Percentiles rank a stretch among this genome's conserved stretches.
phyloP scores from a whole-genome alignment of 1,284 basidiomycete species.

The Boletus mariae region DNA sequence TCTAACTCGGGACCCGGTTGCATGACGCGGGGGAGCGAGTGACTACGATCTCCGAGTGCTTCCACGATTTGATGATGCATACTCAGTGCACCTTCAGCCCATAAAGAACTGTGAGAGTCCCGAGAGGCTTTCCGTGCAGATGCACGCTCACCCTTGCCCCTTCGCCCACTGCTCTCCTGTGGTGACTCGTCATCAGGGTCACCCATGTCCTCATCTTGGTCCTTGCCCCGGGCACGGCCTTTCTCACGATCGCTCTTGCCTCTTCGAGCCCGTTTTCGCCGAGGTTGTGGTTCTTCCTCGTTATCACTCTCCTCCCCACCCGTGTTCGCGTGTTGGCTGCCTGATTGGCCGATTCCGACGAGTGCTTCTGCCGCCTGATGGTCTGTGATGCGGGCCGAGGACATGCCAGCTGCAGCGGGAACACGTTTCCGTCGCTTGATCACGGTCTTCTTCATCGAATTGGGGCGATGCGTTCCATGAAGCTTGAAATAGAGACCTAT shows the following conservation, averaged over 20 bases:
- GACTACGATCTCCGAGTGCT: conserved; percentile 34
- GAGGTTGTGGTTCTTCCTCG: conserved; percentile 49
- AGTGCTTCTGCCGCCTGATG: conserved; percentile 81
- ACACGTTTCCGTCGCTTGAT: conserved; percentile 98
- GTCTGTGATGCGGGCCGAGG: conserved; percentile 65
- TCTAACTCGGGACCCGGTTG: conserved; percentile 31
- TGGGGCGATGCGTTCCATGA: conserved; percentile 94
- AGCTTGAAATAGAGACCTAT: conserved; percentile 96
- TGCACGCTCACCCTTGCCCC: conserved; percentile 35
- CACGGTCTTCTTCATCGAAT: conserved; percentile 98
- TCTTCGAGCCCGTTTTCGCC: conserved; percentile 51
- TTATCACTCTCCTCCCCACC: conserved; percentile 57
- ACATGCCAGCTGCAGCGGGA: conserved; percentile 58
- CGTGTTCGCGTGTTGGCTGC: conserved; percentile 39
- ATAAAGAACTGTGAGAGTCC: conserved; percentile 36
- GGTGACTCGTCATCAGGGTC: conserved; percentile 39
- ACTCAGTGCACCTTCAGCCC: conserved; percentile 34
- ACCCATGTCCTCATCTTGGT: conserved; percentile 50
- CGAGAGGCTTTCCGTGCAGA: conserved; percentile 36
- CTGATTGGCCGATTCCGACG: conserved; percentile 66
- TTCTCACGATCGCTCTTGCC: conserved; percentile 38
- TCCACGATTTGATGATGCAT: conserved; percentile 36
- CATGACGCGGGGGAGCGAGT: conserved; percentile 32
- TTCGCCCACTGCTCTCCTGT: conserved; percentile 26
- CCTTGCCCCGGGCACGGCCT: conserved; percentile 36